Evolutionary conservation across 2,329 filamentous ascomycete species (phyloP), one percentile per base, ranked within the genome.

Genomic region (Dactylellina leptospora): DNA sequence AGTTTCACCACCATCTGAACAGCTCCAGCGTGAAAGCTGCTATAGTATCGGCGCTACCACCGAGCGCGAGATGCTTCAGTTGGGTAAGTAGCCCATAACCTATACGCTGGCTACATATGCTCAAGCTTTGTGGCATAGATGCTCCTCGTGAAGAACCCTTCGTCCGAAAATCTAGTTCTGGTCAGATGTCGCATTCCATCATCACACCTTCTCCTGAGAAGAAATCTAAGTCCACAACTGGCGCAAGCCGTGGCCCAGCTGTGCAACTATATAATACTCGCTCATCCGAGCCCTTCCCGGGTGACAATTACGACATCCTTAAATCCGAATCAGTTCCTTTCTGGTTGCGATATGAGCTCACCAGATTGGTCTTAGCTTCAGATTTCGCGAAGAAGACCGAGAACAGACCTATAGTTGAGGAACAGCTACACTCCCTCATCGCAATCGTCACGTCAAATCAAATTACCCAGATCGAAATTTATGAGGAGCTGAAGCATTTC

Each of bases 341-440:
- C 25, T 72, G 68, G 68, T 53, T 72, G 18, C 58, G 48, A 20
- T 72, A 53, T 22, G 68, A 72, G 18, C 18, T 40, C 22, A 45
- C 59, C 23, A 18, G 68, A 22, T 13, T 63, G 6, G 30, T 64
- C 1, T 23, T 72, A 4, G 59, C 4, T 3, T 53, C 68, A 4
- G n/a, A n/a, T 18, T 42, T 22, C 2, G 58, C 45, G 3, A 63
- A 63, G 28, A 22, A 25, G 11, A 20, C 23, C 2, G n/a, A n/a
- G n/a, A 44, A 48, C 18, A 11, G 20, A 28, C 30, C 53, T 10
- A 18, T 22, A 23, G 18, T 40, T 23, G 11, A 1, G 1, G n/a
- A 48, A 1, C 5, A 18, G 2, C 1, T 48, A 3, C 6, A 38
- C 11, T 1, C 9, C 10, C 50, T 63, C 10, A 30, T 38, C 33